These are phyloP conservation scores for Tuber melanosporum DNA, from an alignment of 495 filamentous ascomycete species.

Conservation along the genomic window DNA sequence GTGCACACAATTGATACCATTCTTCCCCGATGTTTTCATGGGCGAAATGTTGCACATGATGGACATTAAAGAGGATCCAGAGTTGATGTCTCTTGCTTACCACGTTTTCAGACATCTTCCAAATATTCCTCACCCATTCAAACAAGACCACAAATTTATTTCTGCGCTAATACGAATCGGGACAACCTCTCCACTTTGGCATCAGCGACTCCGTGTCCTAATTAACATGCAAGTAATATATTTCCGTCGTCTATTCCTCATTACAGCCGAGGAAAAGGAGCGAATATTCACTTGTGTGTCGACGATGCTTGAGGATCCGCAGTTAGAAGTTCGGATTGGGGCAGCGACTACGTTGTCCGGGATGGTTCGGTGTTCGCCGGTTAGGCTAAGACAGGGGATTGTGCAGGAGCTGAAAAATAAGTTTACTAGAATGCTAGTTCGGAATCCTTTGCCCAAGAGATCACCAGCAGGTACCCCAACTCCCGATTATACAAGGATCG, in stretches of 20 bases:
- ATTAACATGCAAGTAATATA: constrained; percentile 99
- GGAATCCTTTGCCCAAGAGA: constrained; percentile 82
- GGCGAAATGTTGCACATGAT: constrained; percentile 97
- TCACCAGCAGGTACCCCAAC: constrained; percentile 65
- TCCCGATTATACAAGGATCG: constrained; percentile 71
- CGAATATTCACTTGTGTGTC: constrained; percentile 82
- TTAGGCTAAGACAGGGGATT: constrained; percentile 65
- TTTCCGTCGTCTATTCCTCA: constrained; percentile 94
- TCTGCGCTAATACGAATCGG: constrained; percentile 81
- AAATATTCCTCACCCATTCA: constrained; percentile 85
- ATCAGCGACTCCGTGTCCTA: constrained; percentile 90
- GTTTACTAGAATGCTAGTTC: constrained; percentile 67
- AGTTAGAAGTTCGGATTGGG: constrained; percentile 91
- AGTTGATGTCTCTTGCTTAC: constrained; percentile 89
- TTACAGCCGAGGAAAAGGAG: constrained; percentile 66
- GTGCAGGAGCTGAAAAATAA: constrained; percentile 66
- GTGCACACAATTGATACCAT: constrained; percentile 81
- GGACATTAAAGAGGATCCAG: constrained; percentile 98
- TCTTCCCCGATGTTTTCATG: constrained; percentile 85
- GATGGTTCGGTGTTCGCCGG: constrained; percentile 97
- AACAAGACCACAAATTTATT: constrained; percentile 78
- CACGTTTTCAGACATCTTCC: constrained; percentile 95
- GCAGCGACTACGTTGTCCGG: constrained; percentile 86
- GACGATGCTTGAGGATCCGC: constrained; percentile 84
- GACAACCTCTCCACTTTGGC: constrained; percentile 80